Conservation (phyloP, 108 stramenopile species). For the Cyclostephanos invisitatus region DNA sequence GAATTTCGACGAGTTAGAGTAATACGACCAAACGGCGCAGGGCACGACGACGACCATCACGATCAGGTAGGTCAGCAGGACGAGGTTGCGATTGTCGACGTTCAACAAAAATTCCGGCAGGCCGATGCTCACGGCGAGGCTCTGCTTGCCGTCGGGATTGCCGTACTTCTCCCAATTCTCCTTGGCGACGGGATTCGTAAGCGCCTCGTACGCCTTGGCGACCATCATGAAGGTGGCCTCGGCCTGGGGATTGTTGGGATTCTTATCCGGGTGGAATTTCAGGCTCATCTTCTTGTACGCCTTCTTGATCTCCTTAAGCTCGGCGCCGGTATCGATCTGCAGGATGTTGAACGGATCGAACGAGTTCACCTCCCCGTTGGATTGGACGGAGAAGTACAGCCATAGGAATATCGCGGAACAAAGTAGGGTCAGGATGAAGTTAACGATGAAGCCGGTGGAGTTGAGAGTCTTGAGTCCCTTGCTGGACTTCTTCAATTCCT, state of each 20-base stretch:
- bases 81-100: conserved; percentile 87
- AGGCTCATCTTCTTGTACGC: conserved; percentile 83
- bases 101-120: conserved; percentile 93
- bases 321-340: conserved; percentile 74
- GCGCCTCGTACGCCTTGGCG: conserved; percentile 93
- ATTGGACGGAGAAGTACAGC: conserved; percentile 63
- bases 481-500: conserved; percentile 70
- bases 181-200: conserved; percentile 87
- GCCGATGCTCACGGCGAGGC: conserved; percentile 94
- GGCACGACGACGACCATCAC: conserved; percentile 97
- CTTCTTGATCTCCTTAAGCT: conserved; percentile 88
- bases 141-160: conserved; percentile 98
- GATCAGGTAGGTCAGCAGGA: conserved; percentile 93
- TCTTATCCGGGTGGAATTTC: conserved; percentile 94
- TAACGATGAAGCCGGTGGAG: conserved; percentile 67
- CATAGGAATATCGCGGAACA: conserved; percentile 71
- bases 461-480: conserved; percentile 67
- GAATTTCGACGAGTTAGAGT: conserved; percentile 92
- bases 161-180: conserved; percentile 97
- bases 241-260: conserved; percentile 86
- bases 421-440: conserved; percentile 64
- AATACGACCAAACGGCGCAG: conserved; percentile 88
- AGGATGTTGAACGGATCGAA: conserved; percentile 94
- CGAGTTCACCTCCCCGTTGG: conserved; percentile 88
- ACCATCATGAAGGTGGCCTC: conserved; percentile 97